Evolutionary conservation across 306 rosid genomes (phyloP).

Genomic region (Adenanthera pavonina): DNA sequence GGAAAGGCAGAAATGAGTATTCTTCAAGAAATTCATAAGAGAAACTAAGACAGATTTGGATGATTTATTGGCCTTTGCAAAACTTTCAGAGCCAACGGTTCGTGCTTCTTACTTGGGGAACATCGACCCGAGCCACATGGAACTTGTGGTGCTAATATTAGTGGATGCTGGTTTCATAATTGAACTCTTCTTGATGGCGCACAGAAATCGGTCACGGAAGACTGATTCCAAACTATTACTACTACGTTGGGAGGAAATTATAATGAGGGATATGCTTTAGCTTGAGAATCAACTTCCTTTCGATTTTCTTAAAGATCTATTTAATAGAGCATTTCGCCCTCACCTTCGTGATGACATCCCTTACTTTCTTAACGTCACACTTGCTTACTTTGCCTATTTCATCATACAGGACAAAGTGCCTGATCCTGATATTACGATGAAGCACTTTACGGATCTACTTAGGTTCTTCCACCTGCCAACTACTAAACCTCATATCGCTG

Average conservation of each 20-base stretch:
- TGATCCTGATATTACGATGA: neutral
- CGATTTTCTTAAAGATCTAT: neutral
- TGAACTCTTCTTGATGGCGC: no score
- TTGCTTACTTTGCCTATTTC: neutral
- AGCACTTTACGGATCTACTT: neutral
- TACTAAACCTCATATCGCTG: neutral
- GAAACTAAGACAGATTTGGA: no score
- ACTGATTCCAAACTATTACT: neutral
- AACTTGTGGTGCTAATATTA: no score
- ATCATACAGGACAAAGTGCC: neutral
- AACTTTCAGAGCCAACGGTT: neutral
- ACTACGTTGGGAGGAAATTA: neutral
- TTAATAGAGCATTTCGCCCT: neutral
- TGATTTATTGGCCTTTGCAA: neutral
- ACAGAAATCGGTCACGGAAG: neutral
- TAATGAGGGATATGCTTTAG: neutral
- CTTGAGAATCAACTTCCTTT: slow-evolving; percentile 23
- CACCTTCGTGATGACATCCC: no score
- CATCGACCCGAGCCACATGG: neutral
- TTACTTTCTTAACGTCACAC: neutral
- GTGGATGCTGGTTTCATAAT: no score
- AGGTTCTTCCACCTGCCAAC: neutral
- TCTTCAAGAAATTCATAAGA: no score
- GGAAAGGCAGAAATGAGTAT: no score
- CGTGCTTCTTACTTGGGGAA: slow-evolving; percentile 6